Conservation (phyloP, 352 stramenopile genomes). For the Pythium monospermum region DNA sequence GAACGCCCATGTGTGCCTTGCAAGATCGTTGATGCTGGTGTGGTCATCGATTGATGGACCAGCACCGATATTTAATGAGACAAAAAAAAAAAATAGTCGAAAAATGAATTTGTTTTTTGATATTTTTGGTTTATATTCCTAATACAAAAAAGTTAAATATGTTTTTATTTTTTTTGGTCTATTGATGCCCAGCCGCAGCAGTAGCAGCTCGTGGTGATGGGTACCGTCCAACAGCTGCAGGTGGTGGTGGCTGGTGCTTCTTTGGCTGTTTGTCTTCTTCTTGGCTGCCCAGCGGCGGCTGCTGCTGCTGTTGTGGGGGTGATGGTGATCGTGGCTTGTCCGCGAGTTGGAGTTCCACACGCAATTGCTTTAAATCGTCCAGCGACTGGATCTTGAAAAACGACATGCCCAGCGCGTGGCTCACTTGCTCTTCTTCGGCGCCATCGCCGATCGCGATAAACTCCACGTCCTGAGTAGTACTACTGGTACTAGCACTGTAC, state of each 20-base stretch:
- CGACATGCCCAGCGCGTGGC: constrained; percentile 49
- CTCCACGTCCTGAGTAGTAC: constrained; percentile 29
- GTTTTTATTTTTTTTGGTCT: constrained; percentile 8
- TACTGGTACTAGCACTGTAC: constrained; percentile 18
- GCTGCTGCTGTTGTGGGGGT: background rate
- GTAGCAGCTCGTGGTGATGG: background rate
- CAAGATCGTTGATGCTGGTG: constrained; percentile 63
- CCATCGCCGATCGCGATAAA: constrained; percentile 78
- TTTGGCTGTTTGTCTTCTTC: too few species aligned
- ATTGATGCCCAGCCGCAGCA: background rate
- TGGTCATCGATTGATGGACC: constrained; percentile 26
- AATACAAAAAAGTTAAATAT: constrained; percentile 5
- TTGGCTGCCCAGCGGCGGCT: too few species aligned
- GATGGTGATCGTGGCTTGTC: background rate
- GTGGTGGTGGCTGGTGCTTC: too few species aligned
- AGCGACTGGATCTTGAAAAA: constrained; percentile 75
- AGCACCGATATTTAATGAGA: too few species aligned
- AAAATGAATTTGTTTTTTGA: too few species aligned
- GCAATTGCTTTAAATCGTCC: constrained; percentile 54
- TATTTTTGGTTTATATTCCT: background rate
- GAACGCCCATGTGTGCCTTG: constrained; percentile 58
- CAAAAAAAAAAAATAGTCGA: too few species aligned
- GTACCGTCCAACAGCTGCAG: too few species aligned
- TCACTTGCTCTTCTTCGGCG: constrained; percentile 74
- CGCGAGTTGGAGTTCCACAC: constrained; percentile 50